A percentile compares a stretch with the other conserved stretches of the same genome.
Evolutionary conservation across 371 early-diverging fungal species (phyloP).

Genomic region (Catenaria anguillulae): DNA sequence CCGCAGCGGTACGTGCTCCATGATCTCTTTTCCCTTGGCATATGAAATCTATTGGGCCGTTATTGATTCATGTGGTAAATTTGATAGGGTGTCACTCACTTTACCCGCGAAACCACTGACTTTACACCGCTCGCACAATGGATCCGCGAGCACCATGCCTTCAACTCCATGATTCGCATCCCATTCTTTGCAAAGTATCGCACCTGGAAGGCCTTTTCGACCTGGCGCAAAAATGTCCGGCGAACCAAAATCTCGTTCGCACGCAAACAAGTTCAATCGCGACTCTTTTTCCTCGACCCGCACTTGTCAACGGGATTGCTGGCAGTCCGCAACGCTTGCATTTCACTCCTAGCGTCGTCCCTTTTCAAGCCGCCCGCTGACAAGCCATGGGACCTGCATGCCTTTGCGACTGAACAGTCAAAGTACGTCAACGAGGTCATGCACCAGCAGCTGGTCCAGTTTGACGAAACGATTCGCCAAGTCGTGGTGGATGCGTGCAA

Average conservation of each 20-base stretch:
- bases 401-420: conserved; percentile 27
- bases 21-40: background rate
- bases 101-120: background rate
- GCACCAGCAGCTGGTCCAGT: conserved; percentile 14
- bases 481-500: conserved; percentile 25
- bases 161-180: conserved; percentile 36
- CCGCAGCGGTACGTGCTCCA: background rate
- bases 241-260: conserved; percentile 25
- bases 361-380: conserved; percentile 5
- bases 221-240: conserved; percentile 29
- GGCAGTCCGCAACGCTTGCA: conserved; percentile 16
- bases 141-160: conserved; percentile 7
- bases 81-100: conserved; percentile 5
- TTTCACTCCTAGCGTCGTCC: conserved; percentile 10
- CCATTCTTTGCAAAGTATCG: conserved; percentile 55
- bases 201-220: conserved; percentile 25
- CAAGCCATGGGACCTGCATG: conserved; percentile 20
- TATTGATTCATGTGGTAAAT: too few species aligned
- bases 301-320: conserved; percentile 20
- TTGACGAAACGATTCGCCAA: conserved; percentile 17
- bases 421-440: conserved; percentile 19
- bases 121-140: background rate
- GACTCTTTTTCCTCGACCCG: conserved; percentile 30
- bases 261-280: conserved; percentile 19
- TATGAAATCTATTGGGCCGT: background rate